Evolutionary conservation across 2,329 filamentous ascomycete species (phyloP).

Genomic region (Stachybotrys chartarum): DNA sequence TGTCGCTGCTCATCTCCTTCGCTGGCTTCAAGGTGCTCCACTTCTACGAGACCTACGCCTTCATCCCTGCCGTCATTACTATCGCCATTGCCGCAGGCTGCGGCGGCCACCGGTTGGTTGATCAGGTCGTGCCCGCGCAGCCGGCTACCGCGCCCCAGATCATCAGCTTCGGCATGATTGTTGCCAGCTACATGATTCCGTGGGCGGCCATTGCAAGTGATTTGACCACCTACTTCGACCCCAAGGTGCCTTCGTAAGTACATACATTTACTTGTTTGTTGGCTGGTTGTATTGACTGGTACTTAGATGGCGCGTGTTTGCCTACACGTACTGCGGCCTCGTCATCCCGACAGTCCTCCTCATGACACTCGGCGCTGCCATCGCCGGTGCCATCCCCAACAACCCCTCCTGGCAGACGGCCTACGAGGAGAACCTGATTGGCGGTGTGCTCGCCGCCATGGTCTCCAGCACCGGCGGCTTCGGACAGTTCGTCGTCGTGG

Average conservation of each 20-base stretch:
- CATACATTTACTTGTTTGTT: not conserved
- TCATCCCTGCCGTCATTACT: slow-evolving; percentile 46
- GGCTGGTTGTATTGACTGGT: slow-evolving; percentile 2
- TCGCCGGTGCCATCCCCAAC: slow-evolving; percentile 50
- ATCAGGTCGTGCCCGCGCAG: slow-evolving; percentile 35
- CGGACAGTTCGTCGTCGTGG: slow-evolving; percentile 53
- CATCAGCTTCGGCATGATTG: slow-evolving; percentile 51
- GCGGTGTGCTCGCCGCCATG: slow-evolving; percentile 55
- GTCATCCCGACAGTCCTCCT: slow-evolving; percentile 47
- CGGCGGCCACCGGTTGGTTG: slow-evolving; percentile 39
- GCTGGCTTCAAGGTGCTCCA: slow-evolving; percentile 52
- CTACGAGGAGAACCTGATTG: slow-evolving; percentile 45
- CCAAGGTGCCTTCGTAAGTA: slow-evolving; percentile 42
- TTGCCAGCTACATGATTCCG: slow-evolving; percentile 57
- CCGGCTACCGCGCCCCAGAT: slow-evolving; percentile 38
- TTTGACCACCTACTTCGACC: slow-evolving; percentile 54
- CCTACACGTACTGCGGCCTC: slow-evolving; percentile 51
- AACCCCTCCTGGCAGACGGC: slow-evolving; percentile 45
- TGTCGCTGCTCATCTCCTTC: slow-evolving; percentile 54
- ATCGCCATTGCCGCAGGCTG: slow-evolving; percentile 48
- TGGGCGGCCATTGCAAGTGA: slow-evolving; percentile 54
- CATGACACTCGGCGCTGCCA: slow-evolving; percentile 58
- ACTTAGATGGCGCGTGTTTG: slow-evolving; percentile 36
- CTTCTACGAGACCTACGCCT: slow-evolving; percentile 50
- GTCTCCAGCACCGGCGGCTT: slow-evolving; percentile 50